phyloP scores from a whole-genome alignment of 108 stramenopile species.

The Cyclotella sp. region DNA sequence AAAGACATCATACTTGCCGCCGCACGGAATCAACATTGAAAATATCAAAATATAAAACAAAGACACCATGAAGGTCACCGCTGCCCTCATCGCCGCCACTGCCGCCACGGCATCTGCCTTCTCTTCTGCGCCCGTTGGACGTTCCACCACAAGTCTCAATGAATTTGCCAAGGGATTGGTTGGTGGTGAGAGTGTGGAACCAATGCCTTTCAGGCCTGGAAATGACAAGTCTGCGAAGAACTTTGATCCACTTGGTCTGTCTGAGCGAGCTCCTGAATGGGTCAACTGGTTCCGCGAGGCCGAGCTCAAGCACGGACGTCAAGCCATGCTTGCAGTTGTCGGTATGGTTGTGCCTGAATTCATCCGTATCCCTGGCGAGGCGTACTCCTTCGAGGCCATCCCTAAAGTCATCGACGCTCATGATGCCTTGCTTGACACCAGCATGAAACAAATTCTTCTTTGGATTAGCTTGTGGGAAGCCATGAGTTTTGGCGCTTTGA shows the following conservation, averaged over 20 bases:
- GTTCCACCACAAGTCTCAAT: constrained; percentile 50
- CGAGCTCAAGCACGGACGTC: constrained; percentile 87
- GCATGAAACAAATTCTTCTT: constrained; percentile 80
- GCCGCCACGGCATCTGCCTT: constrained; percentile 45
- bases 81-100: constrained; percentile 55
- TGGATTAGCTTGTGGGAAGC: constrained; percentile 79
- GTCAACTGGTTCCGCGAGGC: constrained; percentile 88
- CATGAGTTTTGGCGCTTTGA: constrained; percentile 58
- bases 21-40: too few species aligned
- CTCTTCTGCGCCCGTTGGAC: constrained; percentile 44
- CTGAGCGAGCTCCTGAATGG: constrained; percentile 65
- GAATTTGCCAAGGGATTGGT: constrained; percentile 52
- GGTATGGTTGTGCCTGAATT: constrained; percentile 89
- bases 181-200: constrained; percentile 37
- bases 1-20: too few species aligned
- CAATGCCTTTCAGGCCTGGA: constrained; percentile 57
- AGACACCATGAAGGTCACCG: constrained; percentile 67
- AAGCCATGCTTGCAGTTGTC: constrained; percentile 89
- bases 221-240: constrained; percentile 24
- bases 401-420: constrained; percentile 85
- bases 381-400: constrained; percentile 79
- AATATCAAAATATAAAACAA: background rate
- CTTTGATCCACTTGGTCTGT: constrained; percentile 72
- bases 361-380: constrained; percentile 87
- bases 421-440: constrained; percentile 67